Conservation (phyloP, 345 rosid species). For the Linum lewisii region DNA sequence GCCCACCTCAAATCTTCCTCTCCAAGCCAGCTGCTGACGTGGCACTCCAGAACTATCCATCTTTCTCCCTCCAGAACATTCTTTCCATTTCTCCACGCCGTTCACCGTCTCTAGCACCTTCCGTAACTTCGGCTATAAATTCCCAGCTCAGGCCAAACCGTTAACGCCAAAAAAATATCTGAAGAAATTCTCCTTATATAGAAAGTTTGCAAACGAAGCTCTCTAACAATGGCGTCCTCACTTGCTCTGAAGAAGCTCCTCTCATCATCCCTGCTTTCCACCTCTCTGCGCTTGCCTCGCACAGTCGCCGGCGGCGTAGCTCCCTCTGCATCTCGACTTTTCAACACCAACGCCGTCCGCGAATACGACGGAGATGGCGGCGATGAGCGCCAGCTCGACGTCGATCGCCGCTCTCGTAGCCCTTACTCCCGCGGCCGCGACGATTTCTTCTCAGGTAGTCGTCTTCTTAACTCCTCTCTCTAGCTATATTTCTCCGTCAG, state of each 20-base stretch:
- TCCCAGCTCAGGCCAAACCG: not conserved
- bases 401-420: constrained; percentile 19
- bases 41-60: not conserved
- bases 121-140: not conserved
- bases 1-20: no score
- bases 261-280: constrained; percentile 17
- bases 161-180: not conserved
- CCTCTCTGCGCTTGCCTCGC: constrained; percentile 15
- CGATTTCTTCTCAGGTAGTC: constrained; percentile 37
- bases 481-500: not conserved
- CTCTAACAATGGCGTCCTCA: constrained; percentile 28
- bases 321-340: constrained; percentile 25
- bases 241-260: constrained; percentile 25
- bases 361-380: constrained; percentile 11
- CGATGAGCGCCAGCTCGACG: constrained; percentile 13
- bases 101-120: not conserved
- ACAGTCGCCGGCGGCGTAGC: constrained; percentile 6
- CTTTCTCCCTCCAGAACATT: no score
- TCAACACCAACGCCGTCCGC: constrained; percentile 29
- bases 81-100: constrained; percentile 8
- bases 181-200: not conserved
- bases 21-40: not conserved
- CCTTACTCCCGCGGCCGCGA: constrained; percentile 29
- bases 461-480: not conserved
- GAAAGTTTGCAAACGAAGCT: not conserved